Percentiles rank a stretch among this genome's conserved stretches.
phyloP scores from a whole-genome alignment of 2,329 filamentous ascomycete genomes.

The Sclerotinia nivalis region DNA sequence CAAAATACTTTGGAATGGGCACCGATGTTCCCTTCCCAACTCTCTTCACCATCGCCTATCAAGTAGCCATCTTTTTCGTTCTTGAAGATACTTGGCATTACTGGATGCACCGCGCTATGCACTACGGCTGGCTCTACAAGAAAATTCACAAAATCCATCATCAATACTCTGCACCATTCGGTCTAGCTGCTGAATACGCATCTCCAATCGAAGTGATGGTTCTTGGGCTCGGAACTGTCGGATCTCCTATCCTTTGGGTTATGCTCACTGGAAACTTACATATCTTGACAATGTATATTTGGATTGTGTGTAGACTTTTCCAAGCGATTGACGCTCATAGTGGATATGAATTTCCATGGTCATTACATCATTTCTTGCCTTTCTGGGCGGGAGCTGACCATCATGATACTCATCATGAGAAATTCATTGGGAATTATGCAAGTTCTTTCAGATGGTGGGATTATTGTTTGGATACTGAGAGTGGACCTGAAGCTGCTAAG shows the following conservation, averaged over 20 bases:
- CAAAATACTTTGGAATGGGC: slow-evolving; percentile 85
- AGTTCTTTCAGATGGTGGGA: slow-evolving; percentile 99
- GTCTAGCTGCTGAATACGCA: slow-evolving; percentile 93
- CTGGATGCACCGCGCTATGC: slow-evolving; percentile 89
- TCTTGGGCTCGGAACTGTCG: slow-evolving; percentile 83
- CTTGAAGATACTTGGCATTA: slow-evolving; percentile 98
- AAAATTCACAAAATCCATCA: slow-evolving; percentile 98
- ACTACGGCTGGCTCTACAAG: slow-evolving; percentile 95
- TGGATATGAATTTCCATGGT: slow-evolving; percentile 98
- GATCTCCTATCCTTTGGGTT: slow-evolving; percentile 80
- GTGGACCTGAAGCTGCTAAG: slow-evolving; percentile 83
- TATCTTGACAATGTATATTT: slow-evolving; percentile 95
- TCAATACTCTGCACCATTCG: slow-evolving; percentile 96
- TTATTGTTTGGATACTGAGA: slow-evolving; percentile 89
- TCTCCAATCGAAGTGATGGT: slow-evolving; percentile 97
- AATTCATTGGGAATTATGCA: slow-evolving; percentile 97
- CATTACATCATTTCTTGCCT: slow-evolving; percentile 88
- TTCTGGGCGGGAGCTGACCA: slow-evolving; percentile 98
- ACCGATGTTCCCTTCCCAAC: slow-evolving; percentile 89
- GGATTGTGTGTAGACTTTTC: slow-evolving; percentile 91
- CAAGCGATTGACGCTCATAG: slow-evolving; percentile 98
- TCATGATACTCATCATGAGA: slow-evolving; percentile 96
- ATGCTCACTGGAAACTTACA: slow-evolving; percentile 83
- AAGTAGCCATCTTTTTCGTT: slow-evolving; percentile 92
- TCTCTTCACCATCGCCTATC: slow-evolving; percentile 80